Percentiles rank a stretch among this genome's conserved stretches.
Evolutionary conservation across 2,329 filamentous ascomycete genomes (phyloP).

Genomic region (Sporothrix pseudoabietina): DNA sequence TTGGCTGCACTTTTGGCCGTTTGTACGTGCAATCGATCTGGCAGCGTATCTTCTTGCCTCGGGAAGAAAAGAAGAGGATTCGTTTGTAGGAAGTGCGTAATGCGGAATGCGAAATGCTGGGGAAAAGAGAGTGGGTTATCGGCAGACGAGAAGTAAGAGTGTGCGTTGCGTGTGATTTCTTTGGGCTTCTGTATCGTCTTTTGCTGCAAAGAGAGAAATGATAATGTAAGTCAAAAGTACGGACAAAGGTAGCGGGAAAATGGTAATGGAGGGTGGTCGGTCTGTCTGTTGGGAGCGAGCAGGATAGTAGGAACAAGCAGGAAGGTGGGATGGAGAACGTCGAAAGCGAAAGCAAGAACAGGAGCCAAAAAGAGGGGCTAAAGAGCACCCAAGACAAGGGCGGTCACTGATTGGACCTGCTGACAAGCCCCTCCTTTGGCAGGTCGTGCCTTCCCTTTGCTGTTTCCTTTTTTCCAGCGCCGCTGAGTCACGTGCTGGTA

Average conservation of each 20-base stretch:
- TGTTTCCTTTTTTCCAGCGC: not conserved
- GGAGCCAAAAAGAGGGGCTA: slow-evolving; percentile 22
- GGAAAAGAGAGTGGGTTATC: slow-evolving; percentile 4
- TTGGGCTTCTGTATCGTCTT: not conserved
- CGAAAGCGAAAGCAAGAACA: not conserved
- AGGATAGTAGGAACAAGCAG: not conserved
- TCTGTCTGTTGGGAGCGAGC: slow-evolving; percentile 24
- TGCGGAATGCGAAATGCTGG: not conserved
- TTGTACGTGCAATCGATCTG: not conserved
- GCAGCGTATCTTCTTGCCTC: not conserved
- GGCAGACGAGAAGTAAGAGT: not conserved
- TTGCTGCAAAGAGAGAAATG: not conserved
- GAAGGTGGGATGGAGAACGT: slow-evolving; percentile 19
- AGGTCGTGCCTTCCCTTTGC: not conserved
- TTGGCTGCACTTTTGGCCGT: not conserved
- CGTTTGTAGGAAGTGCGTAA: not conserved
- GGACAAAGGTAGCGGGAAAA: slow-evolving; percentile 6
- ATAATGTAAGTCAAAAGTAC: slow-evolving; percentile 20
- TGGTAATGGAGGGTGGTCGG: slow-evolving; percentile 23
- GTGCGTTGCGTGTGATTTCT: not conserved
- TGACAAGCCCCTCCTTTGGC: slow-evolving; percentile 23
- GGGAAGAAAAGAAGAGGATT: not conserved
- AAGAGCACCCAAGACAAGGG: not conserved
- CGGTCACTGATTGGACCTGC: slow-evolving; percentile 20
- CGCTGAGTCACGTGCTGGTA: slow-evolving; percentile 23